Conservation (phyloP, 148 eudicot species). For the Camellia granthamiana region DNA sequence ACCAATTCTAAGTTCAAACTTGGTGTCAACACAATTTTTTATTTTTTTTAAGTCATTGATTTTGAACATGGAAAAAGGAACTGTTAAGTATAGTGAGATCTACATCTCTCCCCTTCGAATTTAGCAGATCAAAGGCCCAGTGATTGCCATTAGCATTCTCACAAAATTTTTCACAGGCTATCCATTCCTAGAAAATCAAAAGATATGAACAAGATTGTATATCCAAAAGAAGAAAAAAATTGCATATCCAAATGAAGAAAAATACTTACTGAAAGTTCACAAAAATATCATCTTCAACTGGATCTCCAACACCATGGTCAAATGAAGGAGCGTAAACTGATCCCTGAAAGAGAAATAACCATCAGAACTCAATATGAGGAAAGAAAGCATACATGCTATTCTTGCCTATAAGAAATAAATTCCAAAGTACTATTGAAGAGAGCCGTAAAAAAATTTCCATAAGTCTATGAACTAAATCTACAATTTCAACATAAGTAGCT, state of each 20-base stretch:
- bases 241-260: not conserved
- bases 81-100: not conserved
- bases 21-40: not conserved
- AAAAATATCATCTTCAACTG: conserved; percentile 89
- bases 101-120: not conserved
- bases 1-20: conserved; percentile 4
- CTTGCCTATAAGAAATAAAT: not conserved
- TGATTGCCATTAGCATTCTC: not conserved
- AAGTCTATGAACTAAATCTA: not conserved
- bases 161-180: not conserved
- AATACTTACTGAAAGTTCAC: conserved; percentile 72
- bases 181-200: not conserved
- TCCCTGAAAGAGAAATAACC: conserved; percentile 50
- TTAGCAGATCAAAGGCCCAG: not conserved
- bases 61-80: not conserved
- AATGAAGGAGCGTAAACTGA: conserved; percentile 90
- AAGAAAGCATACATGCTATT: not conserved
- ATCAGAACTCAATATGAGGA: not conserved
- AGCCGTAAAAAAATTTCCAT: not conserved
- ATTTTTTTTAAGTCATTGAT: not conserved
- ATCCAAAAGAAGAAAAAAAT: not conserved
- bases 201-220: not conserved
- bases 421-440: not conserved
- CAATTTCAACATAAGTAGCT: not conserved
- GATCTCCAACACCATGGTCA: conserved; percentile 98